Evolutionary conservation across 352 stramenopile genomes (phyloP).

Genomic region (Blastocystis sp.): DNA sequence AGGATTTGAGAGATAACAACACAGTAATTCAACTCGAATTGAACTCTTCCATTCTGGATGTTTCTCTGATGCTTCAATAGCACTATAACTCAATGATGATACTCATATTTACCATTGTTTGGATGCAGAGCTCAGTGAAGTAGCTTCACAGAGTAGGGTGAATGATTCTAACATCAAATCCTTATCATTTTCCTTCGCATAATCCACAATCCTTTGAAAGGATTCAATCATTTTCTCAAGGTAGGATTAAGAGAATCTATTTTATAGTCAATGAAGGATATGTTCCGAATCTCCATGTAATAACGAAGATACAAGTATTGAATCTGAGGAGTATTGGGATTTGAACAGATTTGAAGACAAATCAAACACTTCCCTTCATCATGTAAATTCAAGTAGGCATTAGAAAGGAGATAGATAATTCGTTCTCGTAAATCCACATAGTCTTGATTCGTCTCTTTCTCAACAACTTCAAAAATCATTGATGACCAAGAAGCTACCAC

Average conservation of each 20-base stretch:
- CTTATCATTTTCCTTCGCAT: neutral
- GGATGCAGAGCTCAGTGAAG: neutral
- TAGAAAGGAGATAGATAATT: slow-evolving; percentile 10
- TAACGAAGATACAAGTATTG: slow-evolving; percentile 50
- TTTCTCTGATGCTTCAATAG: neutral
- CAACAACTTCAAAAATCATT: neutral
- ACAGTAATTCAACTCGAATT: neutral
- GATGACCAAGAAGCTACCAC: slow-evolving; percentile 7
- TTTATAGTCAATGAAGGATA: neutral
- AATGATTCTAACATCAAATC: neutral
- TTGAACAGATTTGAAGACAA: slow-evolving; percentile 36
- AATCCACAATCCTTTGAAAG: neutral
- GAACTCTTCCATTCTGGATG: slow-evolving; percentile 28
- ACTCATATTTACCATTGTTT: neutral
- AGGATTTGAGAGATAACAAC: neutral
- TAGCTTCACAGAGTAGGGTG: neutral
- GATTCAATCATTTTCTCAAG: slow-evolving; percentile 3
- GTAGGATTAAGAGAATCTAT: neutral
- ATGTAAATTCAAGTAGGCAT: slow-evolving; percentile 17
- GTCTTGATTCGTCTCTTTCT: slow-evolving; percentile 40
- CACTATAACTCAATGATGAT: neutral
- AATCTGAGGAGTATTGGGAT: slow-evolving; percentile 6
- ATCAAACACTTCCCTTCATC: slow-evolving; percentile 18
- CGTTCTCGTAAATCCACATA: neutral
- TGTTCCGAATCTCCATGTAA: neutral